Evolutionary conservation across 208 protist species (phyloP).

Genomic region (Vickermania spadyakhi): DNA sequence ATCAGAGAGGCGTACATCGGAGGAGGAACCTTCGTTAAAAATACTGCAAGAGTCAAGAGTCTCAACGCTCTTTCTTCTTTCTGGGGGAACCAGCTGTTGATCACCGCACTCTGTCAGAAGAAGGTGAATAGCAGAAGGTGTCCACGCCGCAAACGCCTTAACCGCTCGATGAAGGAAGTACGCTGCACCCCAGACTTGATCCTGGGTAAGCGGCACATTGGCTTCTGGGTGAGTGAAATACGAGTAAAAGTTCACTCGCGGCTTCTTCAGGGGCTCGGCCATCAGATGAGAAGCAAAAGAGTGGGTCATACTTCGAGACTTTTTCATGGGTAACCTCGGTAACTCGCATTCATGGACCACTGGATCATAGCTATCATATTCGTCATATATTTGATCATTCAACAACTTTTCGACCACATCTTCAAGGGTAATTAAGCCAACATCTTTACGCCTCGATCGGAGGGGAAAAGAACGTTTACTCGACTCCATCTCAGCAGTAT

Average conservation of each 20-base stretch:
- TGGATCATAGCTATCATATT: constrained; percentile 72
- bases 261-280: constrained; percentile 36
- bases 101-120: constrained; percentile 70
- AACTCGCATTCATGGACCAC: constrained; percentile 23
- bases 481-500: neutral
- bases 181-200: constrained; percentile 78
- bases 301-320: constrained; percentile 76
- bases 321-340: constrained; percentile 59
- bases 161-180: constrained; percentile 75
- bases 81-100: constrained; percentile 39
- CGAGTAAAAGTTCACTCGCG: constrained; percentile 86
- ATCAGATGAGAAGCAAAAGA: constrained; percentile 22
- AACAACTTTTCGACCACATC: constrained; percentile 84
- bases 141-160: constrained; percentile 48
- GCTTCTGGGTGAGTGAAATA: constrained; percentile 55
- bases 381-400: constrained; percentile 83
- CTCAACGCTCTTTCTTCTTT: neutral
- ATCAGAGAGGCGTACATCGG: neutral
- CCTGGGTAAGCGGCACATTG: constrained; percentile 43
- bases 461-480: neutral
- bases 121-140: constrained; percentile 65
- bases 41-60: neutral
- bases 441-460: neutral
- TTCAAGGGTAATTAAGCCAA: constrained; percentile 83
- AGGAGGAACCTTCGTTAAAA: neutral